These are phyloP conservation scores for Candida sp. DNA, from an alignment of 1,139 yeast genomes.

Conservation along the genomic window DNA sequence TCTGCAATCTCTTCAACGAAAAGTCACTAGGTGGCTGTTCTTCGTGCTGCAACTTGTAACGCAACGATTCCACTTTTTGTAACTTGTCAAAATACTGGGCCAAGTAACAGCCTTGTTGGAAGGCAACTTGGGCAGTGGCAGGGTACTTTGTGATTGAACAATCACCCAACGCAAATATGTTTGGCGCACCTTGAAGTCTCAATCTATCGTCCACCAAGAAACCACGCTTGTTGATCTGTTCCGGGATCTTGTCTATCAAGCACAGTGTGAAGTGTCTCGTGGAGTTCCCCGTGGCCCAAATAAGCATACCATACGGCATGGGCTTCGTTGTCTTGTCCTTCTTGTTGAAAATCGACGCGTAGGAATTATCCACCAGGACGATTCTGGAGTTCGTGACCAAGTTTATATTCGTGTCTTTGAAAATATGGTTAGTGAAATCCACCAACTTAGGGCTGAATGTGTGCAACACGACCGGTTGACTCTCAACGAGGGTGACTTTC, in stretches of 20 bases:
- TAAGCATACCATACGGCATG: slow-evolving; percentile 84
- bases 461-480: slow-evolving; percentile 86
- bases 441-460: slow-evolving; percentile 86
- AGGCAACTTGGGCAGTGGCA: slow-evolving; percentile 97
- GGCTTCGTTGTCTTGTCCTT: slow-evolving; percentile 50
- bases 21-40: slow-evolving; percentile 38
- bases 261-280: slow-evolving; percentile 75
- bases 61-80: slow-evolving; percentile 67
- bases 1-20: slow-evolving; percentile 38
- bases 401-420: slow-evolving; percentile 77
- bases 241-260: slow-evolving; percentile 70
- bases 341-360: slow-evolving; percentile 73
- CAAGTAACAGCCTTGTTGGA: slow-evolving; percentile 88
- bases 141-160: slow-evolving; percentile 90
- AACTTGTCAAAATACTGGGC: slow-evolving; percentile 72
- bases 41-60: slow-evolving; percentile 33
- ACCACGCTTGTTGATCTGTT: slow-evolving; percentile 90
- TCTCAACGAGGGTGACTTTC: slow-evolving; percentile 84
- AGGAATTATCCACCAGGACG: slow-evolving; percentile 72
- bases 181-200: slow-evolving; percentile 81
- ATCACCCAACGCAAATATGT: slow-evolving; percentile 90
- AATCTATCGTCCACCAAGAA: slow-evolving; percentile 81
- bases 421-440: slow-evolving; percentile 81
- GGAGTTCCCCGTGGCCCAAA: slow-evolving; percentile 98
- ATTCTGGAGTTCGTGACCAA: slow-evolving; percentile 85